phyloP scores from a whole-genome alignment of 352 stramenopile species.

The Plasmopara viticola region DNA sequence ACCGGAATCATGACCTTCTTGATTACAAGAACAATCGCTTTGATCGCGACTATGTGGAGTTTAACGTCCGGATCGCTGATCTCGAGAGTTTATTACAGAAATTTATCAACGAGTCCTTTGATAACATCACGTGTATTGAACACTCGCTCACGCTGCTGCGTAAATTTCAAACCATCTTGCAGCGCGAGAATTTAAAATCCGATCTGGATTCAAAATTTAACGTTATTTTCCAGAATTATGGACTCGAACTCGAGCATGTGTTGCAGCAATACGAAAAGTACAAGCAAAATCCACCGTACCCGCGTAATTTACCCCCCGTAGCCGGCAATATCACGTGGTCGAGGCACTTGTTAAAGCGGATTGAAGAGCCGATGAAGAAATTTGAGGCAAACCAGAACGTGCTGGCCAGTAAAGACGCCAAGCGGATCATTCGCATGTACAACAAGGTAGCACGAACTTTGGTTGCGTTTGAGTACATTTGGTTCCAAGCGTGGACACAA shows the following conservation, averaged over 20 bases:
- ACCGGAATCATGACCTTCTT: slow-evolving; percentile 94
- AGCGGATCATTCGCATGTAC: slow-evolving; percentile 99
- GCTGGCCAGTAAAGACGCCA: slow-evolving; percentile 94
- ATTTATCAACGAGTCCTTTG: slow-evolving; percentile 99
- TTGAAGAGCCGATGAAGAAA: slow-evolving; percentile 99
- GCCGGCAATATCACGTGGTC: slow-evolving; percentile 98
- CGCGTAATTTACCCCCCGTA: slow-evolving; percentile 94
- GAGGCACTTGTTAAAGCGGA: slow-evolving; percentile 95
- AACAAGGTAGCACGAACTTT: slow-evolving; percentile 98
- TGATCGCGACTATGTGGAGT: slow-evolving; percentile 95
- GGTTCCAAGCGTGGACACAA: slow-evolving; percentile 98
- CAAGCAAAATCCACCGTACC: slow-evolving; percentile 96
- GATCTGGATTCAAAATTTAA: slow-evolving; percentile 98
- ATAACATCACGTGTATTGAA: slow-evolving; percentile 98
- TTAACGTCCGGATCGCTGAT: slow-evolving; percentile 94
- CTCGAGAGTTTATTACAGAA: slow-evolving; percentile 95
- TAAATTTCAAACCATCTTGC: slow-evolving; percentile 97
- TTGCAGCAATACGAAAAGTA: slow-evolving; percentile 98
- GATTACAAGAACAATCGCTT: slow-evolving; percentile 99
- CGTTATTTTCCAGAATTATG: slow-evolving; percentile 99
- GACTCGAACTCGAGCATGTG: slow-evolving; percentile 95
- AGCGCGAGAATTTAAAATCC: slow-evolving; percentile 97
- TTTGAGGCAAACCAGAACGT: slow-evolving; percentile 98
- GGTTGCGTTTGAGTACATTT: slow-evolving; percentile 98
- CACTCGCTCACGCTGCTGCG: slow-evolving; percentile 94